phyloP scores from a whole-genome alignment of 139 green algal species.

The Zygnema circumcarinatum region DNA sequence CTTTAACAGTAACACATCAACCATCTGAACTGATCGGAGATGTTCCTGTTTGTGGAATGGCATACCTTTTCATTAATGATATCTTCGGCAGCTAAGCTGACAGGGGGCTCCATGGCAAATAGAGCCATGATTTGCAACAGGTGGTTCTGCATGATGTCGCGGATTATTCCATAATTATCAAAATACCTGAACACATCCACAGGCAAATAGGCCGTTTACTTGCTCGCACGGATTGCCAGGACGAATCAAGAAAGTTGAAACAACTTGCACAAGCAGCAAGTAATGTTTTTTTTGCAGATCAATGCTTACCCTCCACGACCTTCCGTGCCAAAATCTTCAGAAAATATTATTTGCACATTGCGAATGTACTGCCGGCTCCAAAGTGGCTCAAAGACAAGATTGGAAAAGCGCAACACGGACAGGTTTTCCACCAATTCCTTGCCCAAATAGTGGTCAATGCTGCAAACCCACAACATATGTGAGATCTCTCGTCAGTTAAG shows the following conservation, averaged over 20 bases:
- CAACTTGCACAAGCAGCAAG: too few relatives aligned
- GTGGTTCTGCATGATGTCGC: slow-evolving; percentile 99
- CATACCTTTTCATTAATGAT: slow-evolving; percentile 96
- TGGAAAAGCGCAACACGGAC: slow-evolving; percentile 95
- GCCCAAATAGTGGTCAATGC: slow-evolving; percentile 99
- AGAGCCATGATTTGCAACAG: slow-evolving; percentile 95
- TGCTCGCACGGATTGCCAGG: not conserved
- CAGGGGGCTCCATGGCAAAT: slow-evolving; percentile 97
- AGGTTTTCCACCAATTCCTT: slow-evolving; percentile 99
- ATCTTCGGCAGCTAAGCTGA: slow-evolving; percentile 86
- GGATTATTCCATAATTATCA: slow-evolving; percentile 98
- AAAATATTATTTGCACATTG: slow-evolving; percentile 99
- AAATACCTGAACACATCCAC: slow-evolving; percentile 81
- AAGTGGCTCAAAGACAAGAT: slow-evolving; percentile 98
- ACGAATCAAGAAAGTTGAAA: too few relatives aligned
- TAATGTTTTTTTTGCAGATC: too few relatives aligned
- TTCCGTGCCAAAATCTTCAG: slow-evolving; percentile 97
- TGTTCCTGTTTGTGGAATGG: too few relatives aligned
- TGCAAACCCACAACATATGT: slow-evolving; percentile 18
- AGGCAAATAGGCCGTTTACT: not conserved
- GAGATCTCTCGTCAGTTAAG: not conserved
- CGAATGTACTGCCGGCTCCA: slow-evolving; percentile 95
- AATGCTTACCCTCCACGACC: slow-evolving; percentile 80
- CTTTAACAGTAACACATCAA: too few relatives aligned
- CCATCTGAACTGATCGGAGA: too few relatives aligned